Evolutionary conservation across 371 early-diverging fungal species (phyloP), one percentile per base, ranked within the genome.

Genomic region (Mucor piriformis): DNA sequence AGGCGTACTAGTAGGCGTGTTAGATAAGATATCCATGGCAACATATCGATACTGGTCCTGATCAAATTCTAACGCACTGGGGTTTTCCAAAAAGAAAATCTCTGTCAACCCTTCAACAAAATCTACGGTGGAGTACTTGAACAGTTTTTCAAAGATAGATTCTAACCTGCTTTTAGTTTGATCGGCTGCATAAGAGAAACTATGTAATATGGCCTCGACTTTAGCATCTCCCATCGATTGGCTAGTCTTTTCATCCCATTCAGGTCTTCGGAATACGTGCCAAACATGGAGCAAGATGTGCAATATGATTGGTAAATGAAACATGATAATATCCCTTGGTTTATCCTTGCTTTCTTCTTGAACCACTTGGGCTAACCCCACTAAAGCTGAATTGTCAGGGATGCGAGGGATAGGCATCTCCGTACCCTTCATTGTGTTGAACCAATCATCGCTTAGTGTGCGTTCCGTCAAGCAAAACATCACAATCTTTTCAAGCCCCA

Each of bases 21-120:
- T 59, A 10, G 76, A 67, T 40, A 87, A 48, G 25, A 87, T 71
- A 15, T 85, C 80, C 13, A 87, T 56, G 0, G 77, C 76, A 12
- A 73, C 58, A 40, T 69, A 65, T 21, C 81, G 73, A 42, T 56
- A 67, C 15, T 64, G 64, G 49, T 61, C 50, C 13, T 47, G 24
- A 53, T 76, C 76, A 24, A 70, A 71, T 48, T 78, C 81, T 13
- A 76, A 50, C 5, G 72, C 79, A 35, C 66, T 56, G 13, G 85
- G 84, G 52, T 87, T 87, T 32, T 84, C 85, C 12, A 81, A 75
- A 55, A 78, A 82, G 56, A 85, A 86, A 18, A 87, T 72, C 51
- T 87, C 86, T 10, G 77, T 77, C 54, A 83, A 82, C 0, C 84
- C 83, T 61, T 90, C 90, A 6, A 88, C 74, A 18, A 85, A 74